Percentiles rank a stretch among this genome's conserved stretches.
phyloP scores from a whole-genome alignment of 345 rosid species.

The Moricandia moricandioides region DNA sequence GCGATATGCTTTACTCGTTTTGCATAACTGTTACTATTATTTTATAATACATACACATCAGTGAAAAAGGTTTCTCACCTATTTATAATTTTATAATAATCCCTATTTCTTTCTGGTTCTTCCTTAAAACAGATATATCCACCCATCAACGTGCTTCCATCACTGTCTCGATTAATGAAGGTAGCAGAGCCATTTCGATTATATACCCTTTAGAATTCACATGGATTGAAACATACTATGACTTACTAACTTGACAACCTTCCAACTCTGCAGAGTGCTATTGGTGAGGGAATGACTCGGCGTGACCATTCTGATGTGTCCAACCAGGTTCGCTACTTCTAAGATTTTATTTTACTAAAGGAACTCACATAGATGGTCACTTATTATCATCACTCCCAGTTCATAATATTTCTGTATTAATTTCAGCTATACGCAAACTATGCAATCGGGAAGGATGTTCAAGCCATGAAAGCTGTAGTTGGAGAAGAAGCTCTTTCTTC shows the following conservation, averaged over 20 bases:
- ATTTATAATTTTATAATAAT: neutral
- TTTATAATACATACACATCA: neutral
- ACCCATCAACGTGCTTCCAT: constrained; percentile 97
- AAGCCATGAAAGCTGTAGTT: constrained; percentile 99
- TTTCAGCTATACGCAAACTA: constrained; percentile 88
- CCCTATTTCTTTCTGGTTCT: neutral
- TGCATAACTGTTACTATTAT: neutral
- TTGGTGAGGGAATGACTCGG: constrained; percentile 99
- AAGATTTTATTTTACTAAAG: neutral
- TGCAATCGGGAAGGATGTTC: constrained; percentile 99
- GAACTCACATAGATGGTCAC: neutral
- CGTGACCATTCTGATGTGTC: constrained; percentile 94
- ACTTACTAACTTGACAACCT: neutral
- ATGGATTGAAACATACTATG: neutral
- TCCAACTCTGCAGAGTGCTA: constrained; percentile 73
- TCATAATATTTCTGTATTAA: neutral
- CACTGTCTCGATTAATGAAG: constrained; percentile 97
- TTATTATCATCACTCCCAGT: neutral
- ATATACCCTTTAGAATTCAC: neutral
- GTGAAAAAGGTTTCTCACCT: neutral
- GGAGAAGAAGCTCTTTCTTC: constrained; percentile 99
- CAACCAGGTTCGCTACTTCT: constrained; percentile 46
- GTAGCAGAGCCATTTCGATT: constrained; percentile 36
- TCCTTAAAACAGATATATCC: constrained; percentile 75
- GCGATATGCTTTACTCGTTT: neutral